phyloP scores from a whole-genome alignment of 2,329 filamentous ascomycete species.

The Nigrograna mackinnonii region DNA sequence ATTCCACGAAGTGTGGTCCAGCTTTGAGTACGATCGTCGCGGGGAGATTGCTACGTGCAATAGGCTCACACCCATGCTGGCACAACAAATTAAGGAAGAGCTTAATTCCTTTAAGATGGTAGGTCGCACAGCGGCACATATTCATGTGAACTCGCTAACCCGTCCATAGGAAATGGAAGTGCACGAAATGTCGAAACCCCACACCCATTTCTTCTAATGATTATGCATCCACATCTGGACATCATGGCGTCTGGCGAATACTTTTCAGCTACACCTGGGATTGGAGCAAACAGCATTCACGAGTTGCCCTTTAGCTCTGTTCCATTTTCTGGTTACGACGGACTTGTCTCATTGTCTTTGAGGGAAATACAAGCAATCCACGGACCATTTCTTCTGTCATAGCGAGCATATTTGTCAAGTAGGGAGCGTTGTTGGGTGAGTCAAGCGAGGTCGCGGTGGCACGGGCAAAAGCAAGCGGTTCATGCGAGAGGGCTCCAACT shows the following conservation, averaged over 20 bases:
- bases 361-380: slow-evolving; percentile 14
- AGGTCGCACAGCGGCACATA: slow-evolving; percentile 32
- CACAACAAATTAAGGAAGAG: slow-evolving; percentile 99
- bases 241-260: slow-evolving; percentile 45
- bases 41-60: slow-evolving; percentile 98
- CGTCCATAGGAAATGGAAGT: slow-evolving; percentile 94
- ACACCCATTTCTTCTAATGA: slow-evolving; percentile 98
- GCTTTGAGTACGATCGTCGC: slow-evolving; percentile 91
- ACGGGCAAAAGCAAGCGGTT: slow-evolving; percentile 17
- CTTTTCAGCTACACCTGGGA: slow-evolving; percentile 35
- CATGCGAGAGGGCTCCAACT: slow-evolving; percentile 16
- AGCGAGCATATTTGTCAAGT: slow-evolving; percentile 44
- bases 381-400: slow-evolving; percentile 33
- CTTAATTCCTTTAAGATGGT: slow-evolving; percentile 99
- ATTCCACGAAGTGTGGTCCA: slow-evolving; percentile 96
- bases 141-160: slow-evolving; percentile 42
- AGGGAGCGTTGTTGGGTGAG: slow-evolving; percentile 28
- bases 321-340: slow-evolving; percentile 46
- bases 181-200: slow-evolving; percentile 97
- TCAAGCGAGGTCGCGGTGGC: slow-evolving; percentile 24
- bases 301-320: slow-evolving; percentile 42
- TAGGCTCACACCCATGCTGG: slow-evolving; percentile 91
- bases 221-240: slow-evolving; percentile 45
- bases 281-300: slow-evolving; percentile 44
- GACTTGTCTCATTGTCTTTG: slow-evolving; percentile 30